A percentile compares a stretch with the other conserved stretches of the same genome.
Conservation (phyloP, 1,284 basidiomycete species). For the Trichosporon sp. region DNA sequence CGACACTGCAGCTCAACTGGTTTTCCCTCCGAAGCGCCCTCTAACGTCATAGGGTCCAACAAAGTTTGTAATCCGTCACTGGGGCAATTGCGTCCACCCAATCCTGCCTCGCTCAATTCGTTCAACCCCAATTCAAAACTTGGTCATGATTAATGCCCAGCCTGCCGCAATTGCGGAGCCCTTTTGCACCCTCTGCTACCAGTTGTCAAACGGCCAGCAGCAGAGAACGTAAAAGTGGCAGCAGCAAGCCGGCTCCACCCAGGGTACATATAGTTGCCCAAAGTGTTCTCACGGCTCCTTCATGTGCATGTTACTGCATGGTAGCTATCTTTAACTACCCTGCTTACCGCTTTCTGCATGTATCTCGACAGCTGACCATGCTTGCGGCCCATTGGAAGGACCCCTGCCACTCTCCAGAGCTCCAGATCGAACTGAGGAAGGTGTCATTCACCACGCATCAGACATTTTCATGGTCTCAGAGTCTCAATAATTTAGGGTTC, state of each 20-base stretch:
- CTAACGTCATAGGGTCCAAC: neutral
- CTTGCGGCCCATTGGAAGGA: too few relatives aligned
- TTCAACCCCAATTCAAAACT: neutral
- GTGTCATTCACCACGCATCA: neutral
- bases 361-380: neutral
- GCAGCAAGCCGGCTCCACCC: neutral
- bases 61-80: neutral
- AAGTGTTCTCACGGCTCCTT: neutral
- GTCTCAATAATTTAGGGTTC: neutral
- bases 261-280: neutral
- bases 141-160: neutral
- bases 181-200: neutral
- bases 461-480: neutral
- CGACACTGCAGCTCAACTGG: neutral
- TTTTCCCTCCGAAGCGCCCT: neutral
- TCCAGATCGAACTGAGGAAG: neutral
- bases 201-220: neutral
- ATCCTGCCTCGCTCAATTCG: neutral
- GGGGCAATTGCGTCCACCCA: neutral
- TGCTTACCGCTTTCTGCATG: neutral
- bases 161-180: neutral
- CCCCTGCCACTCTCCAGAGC: neutral
- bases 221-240: neutral
- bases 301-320: neutral
- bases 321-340: neutral